These are phyloP conservation scores for Rhodotorula taiwanensis DNA, from an alignment of 768 basidiomycete species.

Conservation along the genomic window DNA sequence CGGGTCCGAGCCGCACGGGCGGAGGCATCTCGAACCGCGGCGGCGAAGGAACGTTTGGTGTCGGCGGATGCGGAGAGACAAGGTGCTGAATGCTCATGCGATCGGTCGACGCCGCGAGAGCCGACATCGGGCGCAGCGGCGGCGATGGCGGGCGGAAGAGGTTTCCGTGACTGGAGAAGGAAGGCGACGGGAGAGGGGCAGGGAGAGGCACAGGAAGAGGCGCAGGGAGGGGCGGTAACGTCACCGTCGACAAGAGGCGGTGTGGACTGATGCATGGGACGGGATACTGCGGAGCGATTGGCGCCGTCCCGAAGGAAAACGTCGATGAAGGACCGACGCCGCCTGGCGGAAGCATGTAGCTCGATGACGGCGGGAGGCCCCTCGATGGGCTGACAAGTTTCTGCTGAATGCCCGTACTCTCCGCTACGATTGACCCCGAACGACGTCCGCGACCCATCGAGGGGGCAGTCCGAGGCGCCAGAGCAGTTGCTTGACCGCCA, in stretches of 20 bases:
- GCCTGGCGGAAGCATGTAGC: conserved; percentile 1
- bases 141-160: background rate
- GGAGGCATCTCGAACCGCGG: background rate
- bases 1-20: too few species aligned
- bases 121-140: background rate
- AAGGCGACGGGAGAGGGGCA: background rate
- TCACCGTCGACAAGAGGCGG: background rate
- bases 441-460: background rate
- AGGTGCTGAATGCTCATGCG: conserved; percentile 17
- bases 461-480: conserved; percentile 4
- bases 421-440: background rate
- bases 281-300: too few species aligned
- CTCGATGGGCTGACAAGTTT: background rate
- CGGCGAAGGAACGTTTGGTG: background rate
- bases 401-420: background rate
- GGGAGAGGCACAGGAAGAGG: background rate
- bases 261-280: background rate
- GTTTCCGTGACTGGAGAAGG: background rate
- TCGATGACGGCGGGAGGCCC: conserved; percentile 1
- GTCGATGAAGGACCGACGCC: background rate
- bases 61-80: background rate
- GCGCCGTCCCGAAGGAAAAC: conserved; percentile 2
- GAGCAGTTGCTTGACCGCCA: too few species aligned
- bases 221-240: background rate
- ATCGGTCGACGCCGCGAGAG: background rate